A percentile compares a stretch with the other conserved stretches of the same genome.
Conservation (phyloP, 2,329 filamentous ascomycete species). For the Venturia effusa region DNA sequence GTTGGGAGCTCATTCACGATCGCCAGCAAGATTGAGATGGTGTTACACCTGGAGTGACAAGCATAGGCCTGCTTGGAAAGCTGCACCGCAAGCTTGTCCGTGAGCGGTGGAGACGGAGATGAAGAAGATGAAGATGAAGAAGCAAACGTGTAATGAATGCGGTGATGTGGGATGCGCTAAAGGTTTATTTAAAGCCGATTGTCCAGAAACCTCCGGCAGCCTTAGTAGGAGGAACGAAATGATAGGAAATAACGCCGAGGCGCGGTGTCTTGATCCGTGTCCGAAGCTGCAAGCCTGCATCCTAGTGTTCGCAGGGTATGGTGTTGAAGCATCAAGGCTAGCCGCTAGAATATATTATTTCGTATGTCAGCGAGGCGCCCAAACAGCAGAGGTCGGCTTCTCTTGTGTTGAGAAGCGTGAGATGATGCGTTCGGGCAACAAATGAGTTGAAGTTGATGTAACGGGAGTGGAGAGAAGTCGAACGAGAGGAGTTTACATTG, state of each 20-base stretch:
- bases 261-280: background rate
- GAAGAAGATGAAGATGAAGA: background rate
- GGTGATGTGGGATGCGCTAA: background rate
- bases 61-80: background rate
- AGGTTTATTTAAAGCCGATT: background rate
- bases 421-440: too few relatives aligned
- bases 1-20: background rate
- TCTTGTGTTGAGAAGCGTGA: background rate
- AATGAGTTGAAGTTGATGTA: too few relatives aligned
- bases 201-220: background rate
- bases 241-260: background rate
- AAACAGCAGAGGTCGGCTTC: background rate
- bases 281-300: background rate
- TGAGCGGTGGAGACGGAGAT: background rate
- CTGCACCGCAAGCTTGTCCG: background rate
- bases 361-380: background rate
- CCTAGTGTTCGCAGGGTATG: background rate
- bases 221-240: background rate
- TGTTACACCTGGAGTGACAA: background rate
- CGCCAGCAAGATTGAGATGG: background rate
- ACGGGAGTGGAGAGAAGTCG: too few relatives aligned
- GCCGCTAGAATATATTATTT: too few relatives aligned
- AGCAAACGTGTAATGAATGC: too few relatives aligned
- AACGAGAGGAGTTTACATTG: too few relatives aligned
- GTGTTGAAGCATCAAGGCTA: background rate